Evolutionary conservation across 345 rosid genomes (phyloP).

Genomic region (Viola odorata): DNA sequence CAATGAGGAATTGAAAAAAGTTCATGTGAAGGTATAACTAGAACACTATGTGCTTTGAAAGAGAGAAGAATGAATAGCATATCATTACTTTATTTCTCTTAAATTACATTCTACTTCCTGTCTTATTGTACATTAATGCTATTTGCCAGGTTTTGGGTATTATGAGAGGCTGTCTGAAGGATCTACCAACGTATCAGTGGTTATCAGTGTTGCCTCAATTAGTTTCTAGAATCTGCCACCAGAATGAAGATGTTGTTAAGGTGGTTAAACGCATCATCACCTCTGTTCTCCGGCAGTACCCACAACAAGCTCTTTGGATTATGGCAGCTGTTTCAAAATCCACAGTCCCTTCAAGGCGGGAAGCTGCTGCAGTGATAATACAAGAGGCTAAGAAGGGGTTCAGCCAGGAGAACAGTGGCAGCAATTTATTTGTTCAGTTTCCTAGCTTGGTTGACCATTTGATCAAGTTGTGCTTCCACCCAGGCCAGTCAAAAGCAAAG

Average conservation of each 20-base stretch:
- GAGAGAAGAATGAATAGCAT: conserved; percentile 3
- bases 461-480: conserved; percentile 81
- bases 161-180: conserved; percentile 92
- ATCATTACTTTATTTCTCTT: background rate
- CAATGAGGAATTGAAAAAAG: conserved; percentile 60
- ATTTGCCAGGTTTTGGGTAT: conserved; percentile 65
- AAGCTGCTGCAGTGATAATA: conserved; percentile 91
- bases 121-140: background rate
- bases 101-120: background rate
- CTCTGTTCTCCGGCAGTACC: conserved; percentile 81
- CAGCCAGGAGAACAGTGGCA: conserved; percentile 60
- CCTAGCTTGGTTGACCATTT: conserved; percentile 86
- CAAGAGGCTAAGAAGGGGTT: conserved; percentile 82
- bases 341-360: conserved; percentile 83
- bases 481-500: conserved; percentile 73
- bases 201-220: conserved; percentile 87
- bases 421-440: conserved; percentile 77
- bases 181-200: conserved; percentile 95
- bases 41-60: background rate
- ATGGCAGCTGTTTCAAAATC: conserved; percentile 99
- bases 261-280: conserved; percentile 72
- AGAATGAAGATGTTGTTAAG: conserved; percentile 73
- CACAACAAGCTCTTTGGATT: conserved; percentile 92
- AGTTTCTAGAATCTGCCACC: conserved; percentile 98
- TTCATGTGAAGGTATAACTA: conserved; percentile 56